phyloP scores from a whole-genome alignment of 1,284 basidiomycete genomes.

The Schizopora paradoxa region DNA sequence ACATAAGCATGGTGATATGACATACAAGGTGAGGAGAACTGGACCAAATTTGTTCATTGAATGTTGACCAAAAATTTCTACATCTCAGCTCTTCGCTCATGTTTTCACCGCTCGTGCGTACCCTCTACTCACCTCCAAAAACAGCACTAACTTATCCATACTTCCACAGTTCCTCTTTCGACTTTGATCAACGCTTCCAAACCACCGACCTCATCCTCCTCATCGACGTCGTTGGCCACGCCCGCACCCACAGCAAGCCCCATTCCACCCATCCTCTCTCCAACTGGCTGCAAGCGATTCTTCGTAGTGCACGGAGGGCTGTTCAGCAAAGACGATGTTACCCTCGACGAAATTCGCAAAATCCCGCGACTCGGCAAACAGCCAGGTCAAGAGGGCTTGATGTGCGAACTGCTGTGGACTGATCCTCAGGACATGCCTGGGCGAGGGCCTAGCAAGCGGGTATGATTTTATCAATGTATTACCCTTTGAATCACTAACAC shows the following conservation, averaged over 20 bases:
- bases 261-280: slow-evolving; percentile 64
- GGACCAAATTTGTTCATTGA: slow-evolving; percentile 7
- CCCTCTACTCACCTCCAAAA: background rate
- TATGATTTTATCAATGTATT: slow-evolving; percentile 27
- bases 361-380: slow-evolving; percentile 86
- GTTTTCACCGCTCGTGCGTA: slow-evolving; percentile 84
- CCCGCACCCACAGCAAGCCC: slow-evolving; percentile 34
- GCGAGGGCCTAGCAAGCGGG: slow-evolving; percentile 95
- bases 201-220: slow-evolving; percentile 39
- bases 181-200: slow-evolving; percentile 78
- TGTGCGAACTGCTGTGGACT: slow-evolving; percentile 93
- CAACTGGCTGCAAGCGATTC: slow-evolving; percentile 81
- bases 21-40: slow-evolving; percentile 63
- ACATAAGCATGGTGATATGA: slow-evolving; percentile 90
- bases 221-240: slow-evolving; percentile 20
- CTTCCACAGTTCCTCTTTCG: slow-evolving; percentile 73
- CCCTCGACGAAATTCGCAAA: slow-evolving; percentile 86
- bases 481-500: slow-evolving; percentile 3
- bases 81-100: slow-evolving; percentile 79
- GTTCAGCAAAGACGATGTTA: slow-evolving; percentile 92
- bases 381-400: slow-evolving; percentile 92
- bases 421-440: slow-evolving; percentile 90
- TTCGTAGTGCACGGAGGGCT: slow-evolving; percentile 97
- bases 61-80: slow-evolving; percentile 14
- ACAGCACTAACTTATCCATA: slow-evolving; percentile 10